These are phyloP conservation scores for Cryptosporidium meleagridis DNA, from an alignment of 169 alveolate genomes.

Conservation along the genomic window DNA sequence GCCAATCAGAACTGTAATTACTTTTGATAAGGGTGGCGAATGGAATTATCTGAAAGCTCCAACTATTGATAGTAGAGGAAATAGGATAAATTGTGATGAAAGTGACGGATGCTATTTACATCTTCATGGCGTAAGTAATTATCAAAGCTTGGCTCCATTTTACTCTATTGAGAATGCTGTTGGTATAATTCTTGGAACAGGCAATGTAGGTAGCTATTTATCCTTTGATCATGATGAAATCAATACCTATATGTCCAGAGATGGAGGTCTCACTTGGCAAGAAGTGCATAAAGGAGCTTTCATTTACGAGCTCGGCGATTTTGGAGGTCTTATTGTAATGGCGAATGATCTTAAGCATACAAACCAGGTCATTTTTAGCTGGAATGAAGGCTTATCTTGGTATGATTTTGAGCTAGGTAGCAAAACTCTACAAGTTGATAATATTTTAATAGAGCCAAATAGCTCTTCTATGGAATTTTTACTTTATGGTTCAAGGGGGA, in stretches of 20 bases:
- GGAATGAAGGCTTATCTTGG: slow-evolving; percentile 98
- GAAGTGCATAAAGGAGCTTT: slow-evolving; percentile 97
- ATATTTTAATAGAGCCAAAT: slow-evolving; percentile 96
- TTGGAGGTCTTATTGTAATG: slow-evolving; percentile 98
- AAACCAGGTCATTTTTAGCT: slow-evolving; percentile 90
- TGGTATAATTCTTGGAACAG: slow-evolving; percentile 97
- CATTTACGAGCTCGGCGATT: slow-evolving; percentile 98
- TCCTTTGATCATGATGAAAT: slow-evolving; percentile 87
- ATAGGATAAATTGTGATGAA: slow-evolving; percentile 89
- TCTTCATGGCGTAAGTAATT: slow-evolving; percentile 91
- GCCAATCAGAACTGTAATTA: slow-evolving; percentile 90
- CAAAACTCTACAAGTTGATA: slow-evolving; percentile 90
- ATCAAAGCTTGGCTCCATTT: slow-evolving; percentile 91
- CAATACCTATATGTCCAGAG: slow-evolving; percentile 95
- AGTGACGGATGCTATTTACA: slow-evolving; percentile 93
- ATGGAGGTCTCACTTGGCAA: slow-evolving; percentile 98
- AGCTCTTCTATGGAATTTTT: slow-evolving; percentile 94
- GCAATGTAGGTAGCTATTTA: slow-evolving; percentile 94
- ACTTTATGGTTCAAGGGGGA: slow-evolving; percentile 93
- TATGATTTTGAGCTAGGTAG: slow-evolving; percentile 90
- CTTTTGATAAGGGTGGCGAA: slow-evolving; percentile 97
- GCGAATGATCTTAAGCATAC: slow-evolving; percentile 91
- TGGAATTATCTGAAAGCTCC: slow-evolving; percentile 97
- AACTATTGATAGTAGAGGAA: slow-evolving; percentile 91
- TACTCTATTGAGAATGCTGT: slow-evolving; percentile 95